Base-by-base conservation (phyloP, 192 early-diverging fungal species). In the Coemansia sp. region DNA sequence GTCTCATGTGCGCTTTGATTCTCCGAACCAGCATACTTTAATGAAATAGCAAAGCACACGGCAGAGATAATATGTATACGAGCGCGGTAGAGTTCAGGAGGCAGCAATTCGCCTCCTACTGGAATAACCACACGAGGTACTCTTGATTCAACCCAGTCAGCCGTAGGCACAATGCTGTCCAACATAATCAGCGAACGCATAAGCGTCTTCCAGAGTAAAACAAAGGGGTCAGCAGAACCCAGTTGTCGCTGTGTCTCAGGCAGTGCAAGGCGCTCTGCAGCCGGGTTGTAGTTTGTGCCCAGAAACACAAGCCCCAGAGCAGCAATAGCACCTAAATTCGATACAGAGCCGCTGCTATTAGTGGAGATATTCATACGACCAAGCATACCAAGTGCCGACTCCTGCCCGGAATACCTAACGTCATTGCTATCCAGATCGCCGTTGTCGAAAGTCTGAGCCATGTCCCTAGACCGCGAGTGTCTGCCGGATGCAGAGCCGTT, bases 241-340 rank as follows among this genome's bases (percentile, higher is more conserved):
- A 98, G 65, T 22, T 87, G 67, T 23, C 71, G 78, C 2, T 47
- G 34, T 0, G 87, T 85, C 27, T 71, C 67, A 5, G 92, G 91
- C 1, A 92, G 58, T 23, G 65, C 65, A 26, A 98, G 76, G 16
- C 84, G 84, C 5, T 84, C 67, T 0, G 94, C 93, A 0, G 92
- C 80, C 18, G 71, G 58, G 6, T 49, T 27, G 60, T 94, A 88
- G 68, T 90, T 86, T 18, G 93, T 90, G 44, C 90, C 92, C 34
- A 98, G 76, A 62, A 88, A 95, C 68, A 90, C 88, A 21, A 98
- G 76, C 0, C 88, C 93, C 18, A 98, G 70, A 0, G 95, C 95
- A 24, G 95, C 85, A 8, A 87, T 86, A 0, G 92, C 86, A n/a
- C 78, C 78, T 7, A 76, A 44, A 14, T 65, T 63, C 2, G 73